Conservation (phyloP, 2,329 filamentous ascomycete genomes). For the Aspergillus aculeatus region DNA sequence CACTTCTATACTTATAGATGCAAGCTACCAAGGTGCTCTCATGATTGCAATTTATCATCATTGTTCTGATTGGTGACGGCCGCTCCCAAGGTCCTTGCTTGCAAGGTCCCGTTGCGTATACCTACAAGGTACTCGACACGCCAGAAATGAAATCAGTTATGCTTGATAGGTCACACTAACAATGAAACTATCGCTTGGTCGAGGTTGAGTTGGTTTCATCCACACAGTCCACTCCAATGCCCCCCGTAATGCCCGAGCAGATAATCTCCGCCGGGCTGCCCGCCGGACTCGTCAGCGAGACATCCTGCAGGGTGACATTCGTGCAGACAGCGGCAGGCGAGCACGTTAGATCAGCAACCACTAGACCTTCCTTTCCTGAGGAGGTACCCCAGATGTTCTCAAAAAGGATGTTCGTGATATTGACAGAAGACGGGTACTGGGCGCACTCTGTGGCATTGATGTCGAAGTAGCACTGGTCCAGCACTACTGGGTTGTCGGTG, state of each 20-base stretch:
- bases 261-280: slow-evolving; percentile 47
- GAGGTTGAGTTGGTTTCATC: background rate
- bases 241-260: slow-evolving; percentile 50
- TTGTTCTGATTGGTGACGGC: slow-evolving; percentile 7
- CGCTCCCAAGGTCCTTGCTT: slow-evolving; percentile 7
- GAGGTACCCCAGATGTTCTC: slow-evolving; percentile 59
- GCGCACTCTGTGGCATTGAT: slow-evolving; percentile 53
- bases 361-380: slow-evolving; percentile 56
- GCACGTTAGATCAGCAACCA: slow-evolving; percentile 57
- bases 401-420: slow-evolving; percentile 60
- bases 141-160: background rate
- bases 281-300: slow-evolving; percentile 55
- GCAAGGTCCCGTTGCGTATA: slow-evolving; percentile 3
- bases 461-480: slow-evolving; percentile 65
- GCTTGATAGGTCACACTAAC: background rate
- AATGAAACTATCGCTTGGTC: background rate
- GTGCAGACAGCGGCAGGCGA: slow-evolving; percentile 58
- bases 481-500: slow-evolving; percentile 57
- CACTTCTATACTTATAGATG: background rate
- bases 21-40: slow-evolving; percentile 4
- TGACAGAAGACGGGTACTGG: slow-evolving; percentile 55
- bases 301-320: slow-evolving; percentile 56
- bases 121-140: background rate
- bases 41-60: slow-evolving; percentile 6
- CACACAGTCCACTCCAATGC: slow-evolving; percentile 41